Percentiles rank a stretch among this genome's conserved stretches.
Conservation (phyloP, 1,139 yeast genomes). For the Candida smagusa region DNA sequence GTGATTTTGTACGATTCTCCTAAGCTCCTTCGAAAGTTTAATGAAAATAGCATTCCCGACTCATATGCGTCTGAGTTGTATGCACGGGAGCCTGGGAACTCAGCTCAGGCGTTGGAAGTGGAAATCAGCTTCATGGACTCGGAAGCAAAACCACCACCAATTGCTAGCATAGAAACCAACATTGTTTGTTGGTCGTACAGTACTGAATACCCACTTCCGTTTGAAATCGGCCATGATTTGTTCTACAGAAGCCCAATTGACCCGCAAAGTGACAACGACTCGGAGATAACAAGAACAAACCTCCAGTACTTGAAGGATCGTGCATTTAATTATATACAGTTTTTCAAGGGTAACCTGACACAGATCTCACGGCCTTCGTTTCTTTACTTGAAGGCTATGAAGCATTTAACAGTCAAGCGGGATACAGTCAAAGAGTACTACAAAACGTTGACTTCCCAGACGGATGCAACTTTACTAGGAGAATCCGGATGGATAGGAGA, state of each 20-base stretch:
- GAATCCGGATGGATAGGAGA: conserved; percentile 29
- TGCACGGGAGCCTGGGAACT: conserved; percentile 24
- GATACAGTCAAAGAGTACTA: conserved; percentile 41
- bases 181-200: conserved; percentile 42
- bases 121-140: conserved; percentile 23
- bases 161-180: conserved; percentile 33
- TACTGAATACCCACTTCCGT: conserved; percentile 43
- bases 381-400: conserved; percentile 39
- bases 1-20: conserved; percentile 41
- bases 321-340: conserved; percentile 31
- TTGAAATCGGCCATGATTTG: conserved; percentile 40
- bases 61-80: conserved; percentile 34
- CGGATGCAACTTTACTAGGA: conserved; percentile 22
- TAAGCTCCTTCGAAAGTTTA: conserved; percentile 36
- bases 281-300: conserved; percentile 33
- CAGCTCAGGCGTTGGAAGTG: conserved; percentile 24
- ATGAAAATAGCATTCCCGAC: conserved; percentile 18
- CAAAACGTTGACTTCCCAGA: conserved; percentile 21
- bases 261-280: conserved; percentile 17
- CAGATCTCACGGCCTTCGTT: conserved; percentile 32
- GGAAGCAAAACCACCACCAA: conserved; percentile 28
- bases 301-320: conserved; percentile 36
- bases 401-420: conserved; percentile 38
- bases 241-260: conserved; percentile 32
- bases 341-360: conserved; percentile 32